phyloP scores from a whole-genome alignment of 2,329 filamentous ascomycete genomes.

The Coniosporium tulheliwenetii region DNA sequence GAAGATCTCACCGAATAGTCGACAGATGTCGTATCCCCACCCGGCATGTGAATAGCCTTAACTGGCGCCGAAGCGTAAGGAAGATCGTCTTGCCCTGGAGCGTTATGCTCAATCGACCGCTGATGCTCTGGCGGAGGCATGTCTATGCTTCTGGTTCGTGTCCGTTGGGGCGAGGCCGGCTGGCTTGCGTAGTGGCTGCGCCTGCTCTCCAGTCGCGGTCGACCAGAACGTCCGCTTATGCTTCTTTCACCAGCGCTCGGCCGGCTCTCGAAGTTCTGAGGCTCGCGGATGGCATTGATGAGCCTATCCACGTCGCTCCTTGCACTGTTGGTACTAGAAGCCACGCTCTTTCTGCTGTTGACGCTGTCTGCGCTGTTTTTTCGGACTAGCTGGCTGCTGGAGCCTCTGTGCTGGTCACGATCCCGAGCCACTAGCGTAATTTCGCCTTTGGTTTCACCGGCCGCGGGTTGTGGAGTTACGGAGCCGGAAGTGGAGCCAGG shows the following conservation, averaged over 20 bases:
- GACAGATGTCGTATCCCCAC: slow-evolving; percentile 15
- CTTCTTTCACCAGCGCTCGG: neutral
- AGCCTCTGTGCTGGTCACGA: slow-evolving; percentile 1
- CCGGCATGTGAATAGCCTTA: slow-evolving; percentile 29
- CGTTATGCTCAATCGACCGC: no score
- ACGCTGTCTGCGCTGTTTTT: slow-evolving; percentile 26
- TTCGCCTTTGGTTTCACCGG: slow-evolving; percentile 30
- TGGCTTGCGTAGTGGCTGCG: slow-evolving; percentile 9
- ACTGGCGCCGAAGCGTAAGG: slow-evolving; percentile 16
- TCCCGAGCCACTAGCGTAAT: slow-evolving; percentile 44
- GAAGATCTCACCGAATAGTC: neutral
- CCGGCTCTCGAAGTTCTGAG: slow-evolving; percentile 22
- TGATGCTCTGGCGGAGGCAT: no score
- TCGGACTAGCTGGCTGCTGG: slow-evolving; percentile 7
- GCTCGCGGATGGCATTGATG: slow-evolving; percentile 55
- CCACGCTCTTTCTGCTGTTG: slow-evolving; percentile 33
- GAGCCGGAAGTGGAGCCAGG: slow-evolving; percentile 6
- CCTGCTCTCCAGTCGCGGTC: slow-evolving; percentile 12
- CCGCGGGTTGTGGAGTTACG: slow-evolving; percentile 5
- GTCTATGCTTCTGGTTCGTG: slow-evolving; percentile 9
- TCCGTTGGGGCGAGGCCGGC: slow-evolving; percentile 1
- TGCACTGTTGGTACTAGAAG: slow-evolving; percentile 20
- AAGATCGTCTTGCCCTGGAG: no score
- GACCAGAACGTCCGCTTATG: neutral
- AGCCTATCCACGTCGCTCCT: slow-evolving; percentile 53